phyloP scores from a whole-genome alignment of 768 basidiomycete species.

The Lentinus tigrinus region DNA sequence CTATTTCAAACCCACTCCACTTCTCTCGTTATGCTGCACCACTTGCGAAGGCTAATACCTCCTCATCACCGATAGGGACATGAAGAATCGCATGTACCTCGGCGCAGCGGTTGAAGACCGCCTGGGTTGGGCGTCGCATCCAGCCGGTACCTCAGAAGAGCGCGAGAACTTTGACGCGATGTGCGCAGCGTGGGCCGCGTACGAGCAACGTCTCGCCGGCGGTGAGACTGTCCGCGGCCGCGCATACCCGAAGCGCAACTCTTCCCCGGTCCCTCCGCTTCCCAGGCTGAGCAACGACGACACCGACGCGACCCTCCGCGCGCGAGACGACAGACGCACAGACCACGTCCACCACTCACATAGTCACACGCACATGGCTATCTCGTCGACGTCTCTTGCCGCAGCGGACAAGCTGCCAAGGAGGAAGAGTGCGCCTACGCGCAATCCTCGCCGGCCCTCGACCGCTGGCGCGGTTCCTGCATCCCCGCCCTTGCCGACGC shows the following conservation, averaged over 20 bases:
- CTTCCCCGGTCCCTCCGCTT: not conserved
- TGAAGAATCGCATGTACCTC: constrained; percentile 57
- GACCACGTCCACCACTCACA: not conserved
- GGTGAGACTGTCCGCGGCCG: constrained; percentile 4
- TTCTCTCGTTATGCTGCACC: not conserved
- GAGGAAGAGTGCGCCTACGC: not conserved
- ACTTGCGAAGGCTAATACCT: not conserved
- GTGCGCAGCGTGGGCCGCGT: constrained; percentile 56
- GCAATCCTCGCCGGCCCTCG: not conserved
- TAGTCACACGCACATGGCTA: too few species aligned
- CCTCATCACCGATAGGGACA: constrained; percentile 45
- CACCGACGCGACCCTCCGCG: constrained; percentile 2
- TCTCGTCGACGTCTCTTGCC: not conserved
- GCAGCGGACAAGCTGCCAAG: not conserved
- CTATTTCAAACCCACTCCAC: not conserved
- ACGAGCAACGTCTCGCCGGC: constrained; percentile 31
- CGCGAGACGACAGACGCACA: not conserved
- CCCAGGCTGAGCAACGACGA: not conserved
- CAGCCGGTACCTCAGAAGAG: constrained; percentile 42
- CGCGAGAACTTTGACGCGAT: constrained; percentile 57
- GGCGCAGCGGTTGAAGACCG: constrained; percentile 44
- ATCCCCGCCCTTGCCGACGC: not conserved
- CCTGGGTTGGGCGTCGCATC: constrained; percentile 47
- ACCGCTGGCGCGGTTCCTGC: not conserved
- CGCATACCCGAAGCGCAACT: not conserved